Base-by-base conservation (phyloP, 192 early-diverging fungal genomes). In the Linnemannia exigua region DNA sequence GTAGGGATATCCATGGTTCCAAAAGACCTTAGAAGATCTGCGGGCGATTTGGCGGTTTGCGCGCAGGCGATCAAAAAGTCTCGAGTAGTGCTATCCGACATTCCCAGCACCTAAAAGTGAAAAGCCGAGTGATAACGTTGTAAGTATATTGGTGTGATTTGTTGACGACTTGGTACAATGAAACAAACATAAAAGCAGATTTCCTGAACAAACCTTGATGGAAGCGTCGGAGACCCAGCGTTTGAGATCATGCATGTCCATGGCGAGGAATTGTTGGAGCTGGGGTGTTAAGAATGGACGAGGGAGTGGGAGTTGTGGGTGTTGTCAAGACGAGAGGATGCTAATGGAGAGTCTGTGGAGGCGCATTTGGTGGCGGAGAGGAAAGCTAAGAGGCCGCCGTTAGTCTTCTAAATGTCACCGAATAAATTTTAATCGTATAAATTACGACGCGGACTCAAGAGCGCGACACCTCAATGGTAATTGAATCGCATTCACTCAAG, bases 51-150 rank as follows among this genome's bases (percentile, higher is more conserved):
- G 48, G 94, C 87, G 1, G 77, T 92, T 82, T 93, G 77, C 9
- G 94, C 95, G 80, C 89, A 79, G 16, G 94, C 92, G 67, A 94
- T 89, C 72, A 96, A 79, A 82, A 91, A 96, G 87, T 96, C 95
- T 31, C 94, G 91, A 25, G 93, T 87, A 19, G 90, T 93, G 28
- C 71, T 76, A 77, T 95, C 95, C n/a, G 92, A 90, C 81, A 94
- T 92, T 58, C 93, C 93, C 16, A 94, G 87, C 7, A 95, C 82
- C 88, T 89, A 71, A 14, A 31, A 28, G 25, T 31, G 11, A 3
- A 31, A 25, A 8, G 22, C 6, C 0, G 58, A 3, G 15, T 17
- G 48, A 12, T 31, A 35, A 5, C 36, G 2, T 41, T 51, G 7
- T 28, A 70, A 50, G 37, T 16, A 67, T 3, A 44, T 36, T 52